Percentiles rank a stretch among this genome's conserved stretches.
Conservation (phyloP, 306 rosid species). For the Chamaecrista fasciculata region DNA sequence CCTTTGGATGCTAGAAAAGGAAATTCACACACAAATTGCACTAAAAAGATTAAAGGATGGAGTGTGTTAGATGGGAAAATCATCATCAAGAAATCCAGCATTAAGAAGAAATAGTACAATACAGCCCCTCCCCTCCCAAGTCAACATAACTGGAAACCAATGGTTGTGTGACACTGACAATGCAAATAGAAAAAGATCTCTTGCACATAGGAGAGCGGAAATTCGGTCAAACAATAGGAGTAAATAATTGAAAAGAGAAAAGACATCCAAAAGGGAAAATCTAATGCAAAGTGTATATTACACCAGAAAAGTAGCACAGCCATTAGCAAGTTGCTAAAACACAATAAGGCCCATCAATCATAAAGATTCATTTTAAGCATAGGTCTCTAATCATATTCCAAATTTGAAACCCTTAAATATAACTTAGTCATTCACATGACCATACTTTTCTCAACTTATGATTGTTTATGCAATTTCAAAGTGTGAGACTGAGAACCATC, state of each 20-base stretch:
- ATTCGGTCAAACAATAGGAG: neutral
- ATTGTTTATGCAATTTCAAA: neutral
- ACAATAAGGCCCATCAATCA: slow-evolving; percentile 3
- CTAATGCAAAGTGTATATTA: neutral
- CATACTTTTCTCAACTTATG: neutral
- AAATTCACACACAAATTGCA: slow-evolving; percentile 11
- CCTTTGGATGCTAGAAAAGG: neutral
- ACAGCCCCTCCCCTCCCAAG: neutral
- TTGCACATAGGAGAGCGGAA: neutral
- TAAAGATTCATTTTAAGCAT: neutral
- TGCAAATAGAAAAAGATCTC: slow-evolving; percentile 7
- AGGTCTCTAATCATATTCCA: slow-evolving; percentile 10
- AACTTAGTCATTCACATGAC: neutral
- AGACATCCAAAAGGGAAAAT: slow-evolving; percentile 13
- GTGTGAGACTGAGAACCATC: neutral
- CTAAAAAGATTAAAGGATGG: neutral
- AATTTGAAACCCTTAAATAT: neutral
- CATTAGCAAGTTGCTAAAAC: neutral
- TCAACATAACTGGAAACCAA: neutral
- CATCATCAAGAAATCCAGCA: neutral
- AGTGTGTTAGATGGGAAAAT: neutral
- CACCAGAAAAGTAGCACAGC: slow-evolving; percentile 9
- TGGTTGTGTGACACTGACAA: neutral
- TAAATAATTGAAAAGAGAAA: neutral
- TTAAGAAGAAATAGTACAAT: slow-evolving; percentile 8